Evolutionary conservation across 306 rosid genomes (phyloP).

Genomic region (Citrullus amarus): DNA sequence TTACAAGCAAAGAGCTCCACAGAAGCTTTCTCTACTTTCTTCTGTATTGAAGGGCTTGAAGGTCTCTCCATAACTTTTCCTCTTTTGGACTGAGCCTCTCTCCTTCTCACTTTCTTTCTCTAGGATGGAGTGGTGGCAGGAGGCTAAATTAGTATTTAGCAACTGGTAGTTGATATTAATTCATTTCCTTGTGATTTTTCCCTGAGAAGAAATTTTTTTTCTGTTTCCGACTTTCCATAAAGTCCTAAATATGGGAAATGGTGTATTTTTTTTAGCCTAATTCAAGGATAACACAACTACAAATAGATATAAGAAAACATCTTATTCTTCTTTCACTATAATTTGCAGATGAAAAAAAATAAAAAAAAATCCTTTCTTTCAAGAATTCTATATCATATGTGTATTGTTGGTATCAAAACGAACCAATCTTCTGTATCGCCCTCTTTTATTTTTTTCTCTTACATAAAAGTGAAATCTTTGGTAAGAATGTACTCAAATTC

Average conservation of each 20-base stretch:
- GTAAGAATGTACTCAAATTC: background rate
- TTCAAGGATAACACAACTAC: background rate
- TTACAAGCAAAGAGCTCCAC: slow-evolving; percentile 91
- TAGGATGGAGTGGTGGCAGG: background rate
- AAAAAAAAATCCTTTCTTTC: background rate
- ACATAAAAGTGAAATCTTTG: background rate
- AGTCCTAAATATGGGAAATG: background rate
- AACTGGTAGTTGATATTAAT: background rate
- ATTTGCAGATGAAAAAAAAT: background rate
- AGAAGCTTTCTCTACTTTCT: slow-evolving; percentile 72
- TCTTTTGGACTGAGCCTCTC: background rate
- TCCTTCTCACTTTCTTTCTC: background rate
- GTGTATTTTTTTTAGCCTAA: slow-evolving; percentile 8
- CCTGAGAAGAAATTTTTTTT: background rate
- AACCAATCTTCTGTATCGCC: background rate
- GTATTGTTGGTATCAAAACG: background rate
- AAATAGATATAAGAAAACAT: background rate
- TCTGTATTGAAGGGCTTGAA: slow-evolving; percentile 58
- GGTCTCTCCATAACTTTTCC: slow-evolving; percentile 50
- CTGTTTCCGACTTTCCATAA: background rate
- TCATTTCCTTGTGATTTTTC: slow-evolving; percentile 10
- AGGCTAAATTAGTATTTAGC: background rate
- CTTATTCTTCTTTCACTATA: background rate
- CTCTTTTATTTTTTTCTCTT: background rate
- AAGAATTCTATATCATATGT: background rate